Percentiles rank a stretch among this genome's conserved stretches.
phyloP scores from a whole-genome alignment of 352 stramenopile genomes.

The Poterioochromonas sp. region DNA sequence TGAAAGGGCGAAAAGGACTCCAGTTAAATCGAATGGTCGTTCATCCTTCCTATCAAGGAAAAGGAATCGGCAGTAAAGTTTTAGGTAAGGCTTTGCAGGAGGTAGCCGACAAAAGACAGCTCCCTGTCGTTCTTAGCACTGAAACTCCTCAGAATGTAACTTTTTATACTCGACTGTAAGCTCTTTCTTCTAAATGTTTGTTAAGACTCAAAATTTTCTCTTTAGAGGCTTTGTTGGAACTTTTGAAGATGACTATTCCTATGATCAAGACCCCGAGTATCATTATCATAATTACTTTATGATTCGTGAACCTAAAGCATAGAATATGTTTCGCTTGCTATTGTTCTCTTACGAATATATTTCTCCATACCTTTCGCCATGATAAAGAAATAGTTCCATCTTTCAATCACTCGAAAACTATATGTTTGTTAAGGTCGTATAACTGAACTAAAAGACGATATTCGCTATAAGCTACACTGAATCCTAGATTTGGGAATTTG shows the following conservation, averaged over 20 bases:
- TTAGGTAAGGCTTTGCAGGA: background rate
- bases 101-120: background rate
- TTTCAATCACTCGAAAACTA: too few relatives aligned
- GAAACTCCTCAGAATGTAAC: background rate
- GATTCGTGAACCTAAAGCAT: constrained; percentile 8
- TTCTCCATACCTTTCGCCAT: too few relatives aligned
- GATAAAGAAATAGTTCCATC: too few relatives aligned
- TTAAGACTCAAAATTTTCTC: too few relatives aligned
- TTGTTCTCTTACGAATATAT: too few relatives aligned
- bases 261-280: background rate
- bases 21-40: background rate
- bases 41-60: background rate
- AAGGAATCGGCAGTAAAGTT: background rate
- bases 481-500: too few relatives aligned
- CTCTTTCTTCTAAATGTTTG: background rate
- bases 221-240: background rate
- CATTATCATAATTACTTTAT: background rate
- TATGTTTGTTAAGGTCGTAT: too few relatives aligned
- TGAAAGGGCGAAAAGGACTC: background rate
- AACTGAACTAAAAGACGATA: too few relatives aligned
- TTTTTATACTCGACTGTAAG: background rate
- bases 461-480: too few relatives aligned
- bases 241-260: background rate
- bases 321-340: too few relatives aligned
- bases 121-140: background rate